phyloP scores from a whole-genome alignment of 2,329 filamentous ascomycete genomes.

The Apiospora phragmitis region DNA sequence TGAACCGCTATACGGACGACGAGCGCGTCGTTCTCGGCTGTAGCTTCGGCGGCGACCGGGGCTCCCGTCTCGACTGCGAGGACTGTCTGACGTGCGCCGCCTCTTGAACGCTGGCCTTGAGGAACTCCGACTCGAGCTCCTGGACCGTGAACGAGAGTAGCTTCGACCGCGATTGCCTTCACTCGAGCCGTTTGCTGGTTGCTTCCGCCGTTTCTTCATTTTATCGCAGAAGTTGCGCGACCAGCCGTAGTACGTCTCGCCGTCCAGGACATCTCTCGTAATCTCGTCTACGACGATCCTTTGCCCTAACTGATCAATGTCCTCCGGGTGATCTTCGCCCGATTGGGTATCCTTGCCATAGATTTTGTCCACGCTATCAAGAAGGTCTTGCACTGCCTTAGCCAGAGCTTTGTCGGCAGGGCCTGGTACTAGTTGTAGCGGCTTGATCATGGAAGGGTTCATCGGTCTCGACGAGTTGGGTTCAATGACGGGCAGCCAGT shows the following conservation, averaged over 20 bases:
- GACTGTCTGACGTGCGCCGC: slow-evolving; percentile 38
- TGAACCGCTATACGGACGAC: slow-evolving; percentile 31
- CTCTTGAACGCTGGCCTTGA: slow-evolving; percentile 41
- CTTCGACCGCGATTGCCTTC: slow-evolving; percentile 30
- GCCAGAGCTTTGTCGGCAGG: slow-evolving; percentile 68
- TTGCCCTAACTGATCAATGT: slow-evolving; percentile 77
- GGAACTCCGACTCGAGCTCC: slow-evolving; percentile 36
- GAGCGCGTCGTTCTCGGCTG: slow-evolving; percentile 24
- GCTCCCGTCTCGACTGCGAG: slow-evolving; percentile 24
- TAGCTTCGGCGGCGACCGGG: slow-evolving; percentile 22
- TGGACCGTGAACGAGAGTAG: slow-evolving; percentile 34
- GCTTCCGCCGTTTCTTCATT: slow-evolving; percentile 64
- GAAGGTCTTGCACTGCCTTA: slow-evolving; percentile 67
- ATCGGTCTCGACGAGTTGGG: slow-evolving; percentile 76
- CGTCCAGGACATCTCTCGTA: slow-evolving; percentile 63
- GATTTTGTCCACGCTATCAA: slow-evolving; percentile 69
- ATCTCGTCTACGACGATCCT: slow-evolving; percentile 63
- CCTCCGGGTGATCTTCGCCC: slow-evolving; percentile 49
- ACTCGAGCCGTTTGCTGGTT: slow-evolving; percentile 22
- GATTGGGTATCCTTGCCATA: slow-evolving; percentile 55
- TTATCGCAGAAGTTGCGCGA: slow-evolving; percentile 77
- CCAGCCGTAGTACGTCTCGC: slow-evolving; percentile 87
- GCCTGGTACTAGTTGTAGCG: slow-evolving; percentile 68
- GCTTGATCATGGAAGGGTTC: slow-evolving; percentile 68
- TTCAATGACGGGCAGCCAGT: slow-evolving; percentile 76